Base-by-base conservation (phyloP, 2,329 filamentous ascomycete genomes). In the Trichoderma semiorbis region DNA sequence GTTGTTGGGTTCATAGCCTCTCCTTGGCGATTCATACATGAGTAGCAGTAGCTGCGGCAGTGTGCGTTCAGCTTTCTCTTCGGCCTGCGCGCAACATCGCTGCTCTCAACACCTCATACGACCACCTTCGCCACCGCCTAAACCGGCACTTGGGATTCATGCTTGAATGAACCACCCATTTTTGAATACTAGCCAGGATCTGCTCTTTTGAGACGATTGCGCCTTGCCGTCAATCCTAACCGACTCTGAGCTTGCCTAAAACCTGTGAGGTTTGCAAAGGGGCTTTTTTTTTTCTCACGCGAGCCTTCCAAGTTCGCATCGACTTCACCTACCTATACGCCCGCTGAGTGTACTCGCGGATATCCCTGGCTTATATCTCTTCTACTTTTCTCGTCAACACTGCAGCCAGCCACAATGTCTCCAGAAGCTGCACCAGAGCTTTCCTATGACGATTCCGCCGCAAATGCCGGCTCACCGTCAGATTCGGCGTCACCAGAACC, bases 401-500 rank as follows among this genome's bases (percentile, higher is more conserved):
- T 14, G 5, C 63, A 36, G 1, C 26, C n/a, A 24, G 55, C 57
- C 62, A 63, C 32, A 68, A 72, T 72, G 70, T 47, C 60, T 6
- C 14, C 58, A 39, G 69, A 62, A 71, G 32, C 43, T 14, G 60
- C 50, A 24, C 18, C 53, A 21, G 39, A 60, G 24, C 36, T 70
- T 32, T 1, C 43, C 10, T 39, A 60, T 12, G 16, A 69, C n/a
- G 70, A 62, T 14, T 69, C 32, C 34, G 50, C 30, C 32, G 57
- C 34, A 21, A 28, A 53, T 24, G 65, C 58, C 53, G 60, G n/a
- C 28, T 72, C 71, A 53, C 71, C 67, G 24, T 72, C 71, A 60
- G 61, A 39, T 16, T 70, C 71, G 18, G 34, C 71, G 6, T 72
- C 70, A 14, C 70, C 71, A 63, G 70, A 72, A 63, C 63, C 61